Base-by-base conservation (phyloP, 345 rosid genomes). In the Citrus medica region DNA sequence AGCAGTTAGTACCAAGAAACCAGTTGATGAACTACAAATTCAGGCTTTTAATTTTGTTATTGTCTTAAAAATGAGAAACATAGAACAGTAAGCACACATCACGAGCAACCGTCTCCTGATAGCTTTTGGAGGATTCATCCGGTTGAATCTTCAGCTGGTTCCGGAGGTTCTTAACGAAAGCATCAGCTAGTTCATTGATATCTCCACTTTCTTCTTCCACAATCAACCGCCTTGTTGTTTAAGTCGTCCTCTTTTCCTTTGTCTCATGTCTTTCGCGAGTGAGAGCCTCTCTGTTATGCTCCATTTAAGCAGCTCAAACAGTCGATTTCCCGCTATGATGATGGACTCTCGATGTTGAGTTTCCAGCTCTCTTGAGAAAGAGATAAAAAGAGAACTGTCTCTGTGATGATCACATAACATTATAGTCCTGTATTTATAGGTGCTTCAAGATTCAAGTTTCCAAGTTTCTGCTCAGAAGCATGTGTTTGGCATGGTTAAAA, bases 101-200 rank as follows among this genome's bases (percentile, higher is more conserved):
- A 22, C 12, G 37, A 0, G 33, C 35, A 1, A 46, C 13, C 30
- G 37, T 63, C 48, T 67, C 75, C 53, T 58, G 59, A 17, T 1
- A 58, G 3, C 1, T n/a, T 19, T 80, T 75, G 75, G 30, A 32
- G 1, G 71, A 71, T 67, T 83, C 83, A 1, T 40, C 33, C 0
- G 4, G 35, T 30, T 79, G 81, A 73, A 64, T 33, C 37, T 37
- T 58, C 22, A 62, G 76, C 35, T 62, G 76, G 12, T 38, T 38
- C 42, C 40, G 40, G 0, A 28, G 0, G 37, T 35, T 35, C 37
- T 35, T 1, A 35, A 35, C 37, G 37, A 6, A 35, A 35, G 37
- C 37, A 35, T 35, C 37, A 35, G 37, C 37, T 1, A 35, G 0
- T 35, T 35, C 37, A 6, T 35, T 35, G 37, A 6, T 35, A 35